Evolutionary conservation across 2,329 filamentous ascomycete genomes (phyloP).

Genomic region (Sporothrix brasiliensis): DNA sequence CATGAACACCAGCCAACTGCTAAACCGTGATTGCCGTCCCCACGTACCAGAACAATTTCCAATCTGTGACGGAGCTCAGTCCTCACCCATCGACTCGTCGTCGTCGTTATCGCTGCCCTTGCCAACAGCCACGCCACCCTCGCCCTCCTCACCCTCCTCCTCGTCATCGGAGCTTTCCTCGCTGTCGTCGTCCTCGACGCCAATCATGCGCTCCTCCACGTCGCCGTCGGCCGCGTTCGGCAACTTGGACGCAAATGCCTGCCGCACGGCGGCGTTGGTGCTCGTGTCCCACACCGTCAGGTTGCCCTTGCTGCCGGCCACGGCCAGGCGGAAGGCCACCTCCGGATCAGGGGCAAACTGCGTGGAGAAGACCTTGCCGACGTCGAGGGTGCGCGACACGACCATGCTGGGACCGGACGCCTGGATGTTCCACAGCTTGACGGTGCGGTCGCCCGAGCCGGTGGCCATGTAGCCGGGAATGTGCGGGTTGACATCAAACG

Average conservation of each 20-base stretch:
- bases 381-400: slow-evolving; percentile 85
- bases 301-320: slow-evolving; percentile 90
- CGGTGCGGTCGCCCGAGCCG: slow-evolving; percentile 88
- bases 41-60: slow-evolving; percentile 15
- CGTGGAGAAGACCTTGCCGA: slow-evolving; percentile 92
- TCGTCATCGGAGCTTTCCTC: slow-evolving; percentile 52
- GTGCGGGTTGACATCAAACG: slow-evolving; percentile 86
- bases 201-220: slow-evolving; percentile 76
- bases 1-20: slow-evolving; percentile 1
- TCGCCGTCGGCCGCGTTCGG: slow-evolving; percentile 60
- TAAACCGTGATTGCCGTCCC: slow-evolving; percentile 12
- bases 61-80: slow-evolving; percentile 38
- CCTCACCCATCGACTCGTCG: slow-evolving; percentile 60
- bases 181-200: slow-evolving; percentile 61
- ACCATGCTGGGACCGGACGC: slow-evolving; percentile 83
- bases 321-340: slow-evolving; percentile 87
- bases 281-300: slow-evolving; percentile 96
- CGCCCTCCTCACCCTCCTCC: slow-evolving; percentile 47
- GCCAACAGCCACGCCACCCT: slow-evolving; percentile 39
- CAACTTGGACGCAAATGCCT: slow-evolving; percentile 76
- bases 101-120: slow-evolving; percentile 45
- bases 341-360: slow-evolving; percentile 87
- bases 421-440: slow-evolving; percentile 95
- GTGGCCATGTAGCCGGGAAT: slow-evolving; percentile 94
- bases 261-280: slow-evolving; percentile 84